phyloP scores from a whole-genome alignment of 2,329 filamentous ascomycete genomes.

The Torrubiella hemipterigena region DNA sequence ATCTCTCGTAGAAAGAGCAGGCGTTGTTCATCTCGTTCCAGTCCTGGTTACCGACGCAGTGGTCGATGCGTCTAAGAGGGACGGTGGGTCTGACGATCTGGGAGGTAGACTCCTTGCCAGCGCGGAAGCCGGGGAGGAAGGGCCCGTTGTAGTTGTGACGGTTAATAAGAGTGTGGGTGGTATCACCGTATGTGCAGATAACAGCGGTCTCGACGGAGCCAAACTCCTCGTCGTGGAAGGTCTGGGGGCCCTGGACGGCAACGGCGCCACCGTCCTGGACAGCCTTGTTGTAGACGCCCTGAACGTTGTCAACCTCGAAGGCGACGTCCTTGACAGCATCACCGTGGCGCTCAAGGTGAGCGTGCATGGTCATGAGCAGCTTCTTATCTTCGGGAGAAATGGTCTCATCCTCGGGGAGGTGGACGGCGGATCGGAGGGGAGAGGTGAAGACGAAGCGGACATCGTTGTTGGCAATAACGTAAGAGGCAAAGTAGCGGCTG shows the following conservation, averaged over 20 bases:
- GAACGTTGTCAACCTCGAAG: constrained; percentile 85
- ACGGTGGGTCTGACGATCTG: constrained; percentile 46
- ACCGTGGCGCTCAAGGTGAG: constrained; percentile 75
- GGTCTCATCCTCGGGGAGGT: constrained; percentile 45
- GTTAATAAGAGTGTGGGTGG: constrained; percentile 82
- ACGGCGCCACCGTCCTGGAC: constrained; percentile 46
- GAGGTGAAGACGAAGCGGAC: constrained; percentile 79
- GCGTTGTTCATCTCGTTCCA: constrained; percentile 75
- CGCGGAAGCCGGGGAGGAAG: constrained; percentile 76
- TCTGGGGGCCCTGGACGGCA: constrained; percentile 49
- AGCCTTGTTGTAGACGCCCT: constrained; percentile 65
- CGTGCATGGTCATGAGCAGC: constrained; percentile 63
- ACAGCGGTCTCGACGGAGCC: constrained; percentile 64
- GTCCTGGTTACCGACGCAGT: constrained; percentile 95
- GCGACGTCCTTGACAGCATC: constrained; percentile 93
- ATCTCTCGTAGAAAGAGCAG: constrained; percentile 69
- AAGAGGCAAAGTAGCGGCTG: constrained; percentile 66
- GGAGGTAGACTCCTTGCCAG: constrained; percentile 28
- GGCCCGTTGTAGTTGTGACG: constrained; percentile 56
- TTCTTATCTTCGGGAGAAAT: constrained; percentile 51
- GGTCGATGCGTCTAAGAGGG: constrained; percentile 67
- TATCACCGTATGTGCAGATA: constrained; percentile 89
- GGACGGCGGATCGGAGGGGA: constrained; percentile 52
- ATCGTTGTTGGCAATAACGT: constrained; percentile 67
- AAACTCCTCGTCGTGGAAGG: constrained; percentile 41